Percentiles rank a stretch among this genome's conserved stretches.
Conservation (phyloP, 768 basidiomycete species). For the Serendipita sp. region DNA sequence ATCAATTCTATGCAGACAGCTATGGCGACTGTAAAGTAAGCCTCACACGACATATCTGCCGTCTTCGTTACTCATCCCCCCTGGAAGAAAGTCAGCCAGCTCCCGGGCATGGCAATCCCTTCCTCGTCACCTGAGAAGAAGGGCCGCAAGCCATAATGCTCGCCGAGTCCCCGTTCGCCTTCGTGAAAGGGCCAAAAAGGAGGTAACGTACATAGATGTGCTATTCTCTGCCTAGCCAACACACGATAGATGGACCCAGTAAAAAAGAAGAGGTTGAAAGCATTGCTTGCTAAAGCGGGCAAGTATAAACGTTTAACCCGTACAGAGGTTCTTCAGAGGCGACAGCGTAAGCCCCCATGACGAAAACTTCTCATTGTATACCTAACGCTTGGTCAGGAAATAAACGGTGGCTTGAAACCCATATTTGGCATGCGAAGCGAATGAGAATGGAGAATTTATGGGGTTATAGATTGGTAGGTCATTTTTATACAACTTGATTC, state of each 20-base stretch:
- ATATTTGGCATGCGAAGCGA: constrained; percentile 93
- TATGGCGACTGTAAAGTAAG: constrained; percentile 64
- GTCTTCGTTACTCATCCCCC: background rate
- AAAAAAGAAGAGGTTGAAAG: constrained; percentile 26
- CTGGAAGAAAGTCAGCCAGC: constrained; percentile 45
- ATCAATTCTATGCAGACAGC: constrained; percentile 79
- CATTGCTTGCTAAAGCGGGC: constrained; percentile 45
- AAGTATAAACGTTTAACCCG: constrained; percentile 41
- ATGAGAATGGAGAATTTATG: constrained; percentile 90
- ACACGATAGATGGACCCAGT: constrained; percentile 36
- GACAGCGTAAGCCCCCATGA: constrained; percentile 54
- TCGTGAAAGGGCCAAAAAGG: constrained; percentile 63
- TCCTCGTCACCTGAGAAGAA: constrained; percentile 75
- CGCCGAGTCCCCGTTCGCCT: constrained; percentile 77
- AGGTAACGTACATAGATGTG: constrained; percentile 34
- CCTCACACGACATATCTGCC: background rate
- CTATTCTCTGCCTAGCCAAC: background rate
- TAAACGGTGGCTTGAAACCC: constrained; percentile 90
- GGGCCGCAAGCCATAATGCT: constrained; percentile 91
- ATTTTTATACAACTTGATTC: background rate
- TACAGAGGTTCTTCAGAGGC: constrained; percentile 44
- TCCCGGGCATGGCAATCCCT: constrained; percentile 85
- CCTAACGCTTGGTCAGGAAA: constrained; percentile 33
- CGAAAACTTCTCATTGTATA: background rate
- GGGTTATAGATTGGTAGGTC: constrained; percentile 70